Evolutionary conservation across 2,329 filamentous ascomycete genomes (phyloP).

Genomic region (Passalora sequoiae): DNA sequence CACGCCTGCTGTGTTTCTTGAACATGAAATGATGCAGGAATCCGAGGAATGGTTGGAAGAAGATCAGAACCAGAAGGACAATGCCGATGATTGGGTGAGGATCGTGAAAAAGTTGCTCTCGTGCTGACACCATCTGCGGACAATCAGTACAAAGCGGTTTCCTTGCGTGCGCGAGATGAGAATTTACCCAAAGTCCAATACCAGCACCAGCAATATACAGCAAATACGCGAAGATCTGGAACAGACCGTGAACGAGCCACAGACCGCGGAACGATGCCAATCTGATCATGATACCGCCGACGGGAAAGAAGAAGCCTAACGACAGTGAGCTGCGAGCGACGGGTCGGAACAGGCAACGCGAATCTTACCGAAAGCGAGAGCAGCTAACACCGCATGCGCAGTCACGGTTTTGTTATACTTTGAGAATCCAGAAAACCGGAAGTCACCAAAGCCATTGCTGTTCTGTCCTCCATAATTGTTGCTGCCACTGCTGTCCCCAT

Average conservation of each 20-base stretch:
- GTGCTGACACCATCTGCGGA: conserved; percentile 4
- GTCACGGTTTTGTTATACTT: conserved; percentile 35
- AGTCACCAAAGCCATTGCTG: conserved; percentile 12
- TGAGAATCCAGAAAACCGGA: conserved; percentile 9
- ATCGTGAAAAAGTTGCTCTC: conserved; percentile 29
- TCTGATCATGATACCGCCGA: conserved; percentile 44
- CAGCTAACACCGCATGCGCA: conserved; percentile 43
- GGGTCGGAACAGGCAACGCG: too few relatives aligned
- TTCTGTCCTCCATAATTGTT: conserved; percentile 7
- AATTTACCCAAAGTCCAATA: conserved; percentile 43
- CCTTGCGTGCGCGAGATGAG: background rate
- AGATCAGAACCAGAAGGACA: conserved; percentile 46
- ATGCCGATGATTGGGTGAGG: conserved; percentile 53
- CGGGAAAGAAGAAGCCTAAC: conserved; percentile 40
- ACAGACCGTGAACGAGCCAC: conserved; percentile 42
- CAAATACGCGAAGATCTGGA: conserved; percentile 48
- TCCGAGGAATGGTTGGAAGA: conserved; percentile 54
- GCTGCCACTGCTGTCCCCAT: conserved; percentile 7
- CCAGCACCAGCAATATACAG: conserved; percentile 49
- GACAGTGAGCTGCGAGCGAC: too few relatives aligned
- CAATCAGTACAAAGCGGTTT: background rate
- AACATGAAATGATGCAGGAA: conserved; percentile 50
- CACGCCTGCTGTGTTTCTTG: conserved; percentile 44
- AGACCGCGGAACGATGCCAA: conserved; percentile 43
- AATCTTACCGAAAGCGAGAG: conserved; percentile 38